Evolutionary conservation across 2,329 filamentous ascomycete species (phyloP).

Genomic region (Stagonosporopsis rhizophila): DNA sequence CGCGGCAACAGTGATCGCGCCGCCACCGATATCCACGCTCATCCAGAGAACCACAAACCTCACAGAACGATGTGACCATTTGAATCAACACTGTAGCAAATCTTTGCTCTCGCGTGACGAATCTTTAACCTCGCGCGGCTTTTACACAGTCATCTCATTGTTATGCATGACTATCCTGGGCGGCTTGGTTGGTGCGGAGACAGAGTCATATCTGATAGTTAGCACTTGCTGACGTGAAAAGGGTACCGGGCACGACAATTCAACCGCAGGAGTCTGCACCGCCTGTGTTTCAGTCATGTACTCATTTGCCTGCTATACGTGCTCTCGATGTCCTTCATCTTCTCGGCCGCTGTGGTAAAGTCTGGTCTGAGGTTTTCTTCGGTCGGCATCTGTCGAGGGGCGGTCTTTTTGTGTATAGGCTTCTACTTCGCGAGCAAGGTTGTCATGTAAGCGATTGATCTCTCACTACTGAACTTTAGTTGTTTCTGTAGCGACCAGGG

Average conservation of each 20-base stretch:
- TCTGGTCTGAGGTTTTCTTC: constrained; percentile 41
- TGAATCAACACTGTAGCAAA: not conserved
- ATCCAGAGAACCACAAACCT: no score
- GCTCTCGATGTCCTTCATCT: constrained; percentile 45
- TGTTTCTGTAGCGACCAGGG: no score
- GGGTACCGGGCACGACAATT: constrained; percentile 27
- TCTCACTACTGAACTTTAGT: not conserved
- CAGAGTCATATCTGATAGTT: not conserved
- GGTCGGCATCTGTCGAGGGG: constrained; percentile 36
- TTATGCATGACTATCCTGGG: constrained; percentile 34
- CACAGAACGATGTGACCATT: not conserved
- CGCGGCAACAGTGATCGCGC: not conserved
- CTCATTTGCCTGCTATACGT: constrained; percentile 47
- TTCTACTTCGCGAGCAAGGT: constrained; percentile 35
- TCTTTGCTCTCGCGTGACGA: constrained; percentile 10
- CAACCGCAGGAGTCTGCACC: not conserved
- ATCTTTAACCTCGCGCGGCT: constrained; percentile 9
- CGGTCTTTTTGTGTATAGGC: constrained; percentile 48
- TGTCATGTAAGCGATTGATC: constrained; percentile 18
- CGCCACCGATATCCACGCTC: not conserved
- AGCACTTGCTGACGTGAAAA: constrained; percentile 1
- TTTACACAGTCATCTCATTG: constrained; percentile 28
- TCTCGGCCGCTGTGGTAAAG: constrained; percentile 43
- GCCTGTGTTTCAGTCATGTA: constrained; percentile 28
- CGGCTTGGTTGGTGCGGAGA: constrained; percentile 28